Evolutionary conservation across 495 filamentous ascomycete species (phyloP).

Genomic region (Xylaria nigripes): DNA sequence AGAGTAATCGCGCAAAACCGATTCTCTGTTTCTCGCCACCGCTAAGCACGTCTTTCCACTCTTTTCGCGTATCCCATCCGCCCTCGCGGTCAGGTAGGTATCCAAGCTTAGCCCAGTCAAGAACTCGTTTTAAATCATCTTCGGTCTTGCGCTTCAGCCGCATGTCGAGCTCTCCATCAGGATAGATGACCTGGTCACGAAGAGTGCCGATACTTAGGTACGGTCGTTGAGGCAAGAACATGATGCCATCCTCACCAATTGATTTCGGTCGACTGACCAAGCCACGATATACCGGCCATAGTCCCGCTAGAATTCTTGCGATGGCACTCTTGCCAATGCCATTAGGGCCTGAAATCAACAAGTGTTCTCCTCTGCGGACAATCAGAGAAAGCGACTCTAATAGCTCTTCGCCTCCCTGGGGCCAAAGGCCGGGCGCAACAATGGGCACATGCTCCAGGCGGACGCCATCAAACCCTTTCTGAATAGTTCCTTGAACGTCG

Average conservation of each 20-base stretch:
- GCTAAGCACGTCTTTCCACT: slow-evolving; percentile 95
- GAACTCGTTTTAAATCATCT: slow-evolving; percentile 58
- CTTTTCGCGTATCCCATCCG: slow-evolving; percentile 93
- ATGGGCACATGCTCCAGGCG: slow-evolving; percentile 90
- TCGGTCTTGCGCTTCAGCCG: slow-evolving; percentile 69
- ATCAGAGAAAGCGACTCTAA: slow-evolving; percentile 80
- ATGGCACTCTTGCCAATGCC: slow-evolving; percentile 92
- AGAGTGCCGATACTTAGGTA: slow-evolving; percentile 94
- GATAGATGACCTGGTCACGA: slow-evolving; percentile 96
- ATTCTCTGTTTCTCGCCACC: slow-evolving; percentile 98
- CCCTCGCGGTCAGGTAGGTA: slow-evolving; percentile 89
- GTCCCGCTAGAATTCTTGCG: slow-evolving; percentile 77
- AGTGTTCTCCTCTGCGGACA: slow-evolving; percentile 81
- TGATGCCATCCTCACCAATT: slow-evolving; percentile 81
- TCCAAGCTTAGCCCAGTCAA: slow-evolving; percentile 76
- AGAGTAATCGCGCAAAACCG: slow-evolving; percentile 79
- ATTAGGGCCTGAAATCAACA: slow-evolving; percentile 91
- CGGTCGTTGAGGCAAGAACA: slow-evolving; percentile 93
- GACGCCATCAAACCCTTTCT: slow-evolving; percentile 90
- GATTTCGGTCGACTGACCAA: slow-evolving; percentile 77
- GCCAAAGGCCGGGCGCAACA: slow-evolving; percentile 75
- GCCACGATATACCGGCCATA: slow-evolving; percentile 93
- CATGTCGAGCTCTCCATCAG: slow-evolving; percentile 92
- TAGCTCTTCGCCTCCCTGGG: slow-evolving; percentile 84
- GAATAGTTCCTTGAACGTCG: slow-evolving; percentile 85